Evolutionary conservation across 1,139 yeast species (phyloP).

Genomic region (Lodderomyces metapsilosis): DNA sequence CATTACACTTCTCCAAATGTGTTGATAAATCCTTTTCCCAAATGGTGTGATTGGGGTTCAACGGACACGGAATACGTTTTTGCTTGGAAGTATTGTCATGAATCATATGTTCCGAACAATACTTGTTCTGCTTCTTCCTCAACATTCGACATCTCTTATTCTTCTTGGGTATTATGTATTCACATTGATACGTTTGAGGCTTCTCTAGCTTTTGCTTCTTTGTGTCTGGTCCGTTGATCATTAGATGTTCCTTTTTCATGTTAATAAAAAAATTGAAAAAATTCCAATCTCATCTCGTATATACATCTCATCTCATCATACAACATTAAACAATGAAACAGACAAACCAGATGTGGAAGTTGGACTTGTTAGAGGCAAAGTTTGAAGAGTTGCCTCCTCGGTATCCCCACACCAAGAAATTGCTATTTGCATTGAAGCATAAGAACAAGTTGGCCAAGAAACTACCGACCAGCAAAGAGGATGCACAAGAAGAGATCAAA

Average conservation of each 20-base stretch:
- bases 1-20: constrained; percentile 67
- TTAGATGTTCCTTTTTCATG: too few relatives aligned
- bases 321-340: constrained; percentile 9
- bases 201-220: constrained; percentile 5
- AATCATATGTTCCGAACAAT: constrained; percentile 63
- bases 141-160: constrained; percentile 59
- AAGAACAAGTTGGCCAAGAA: constrained; percentile 44
- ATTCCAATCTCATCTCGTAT: constrained; percentile 2
- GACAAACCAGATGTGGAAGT: constrained; percentile 39
- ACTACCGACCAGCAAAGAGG: constrained; percentile 36
- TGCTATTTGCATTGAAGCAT: constrained; percentile 44
- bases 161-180: constrained; percentile 45
- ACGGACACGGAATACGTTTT: constrained; percentile 72
- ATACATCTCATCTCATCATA: constrained; percentile 7
- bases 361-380: constrained; percentile 52
- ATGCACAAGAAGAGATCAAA: constrained; percentile 44
- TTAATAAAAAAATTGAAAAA: constrained; percentile 5
- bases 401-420: constrained; percentile 50
- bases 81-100: constrained; percentile 12
- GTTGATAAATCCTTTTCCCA: constrained; percentile 55
- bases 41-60: constrained; percentile 73
- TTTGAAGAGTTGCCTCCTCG: constrained; percentile 48
- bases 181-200: constrained; percentile 30
- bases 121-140: constrained; percentile 46
- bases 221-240: background rate